phyloP scores from a whole-genome alignment of 2,329 filamentous ascomycete species.

The Talaromyces sp. region DNA sequence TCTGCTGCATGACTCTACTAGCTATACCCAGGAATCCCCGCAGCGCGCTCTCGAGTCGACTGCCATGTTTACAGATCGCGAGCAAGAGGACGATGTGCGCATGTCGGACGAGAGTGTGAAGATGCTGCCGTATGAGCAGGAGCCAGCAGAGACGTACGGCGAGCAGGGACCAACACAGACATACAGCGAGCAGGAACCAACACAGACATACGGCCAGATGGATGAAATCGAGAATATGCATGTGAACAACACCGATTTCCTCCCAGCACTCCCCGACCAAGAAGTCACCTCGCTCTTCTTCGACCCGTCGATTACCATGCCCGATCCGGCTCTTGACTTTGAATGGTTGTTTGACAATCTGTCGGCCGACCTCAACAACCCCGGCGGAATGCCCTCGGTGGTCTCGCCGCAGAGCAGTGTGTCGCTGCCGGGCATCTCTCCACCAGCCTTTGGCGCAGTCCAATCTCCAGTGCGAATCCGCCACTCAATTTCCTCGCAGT shows the following conservation, averaged over 20 bases:
- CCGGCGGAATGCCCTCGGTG: constrained; percentile 7
- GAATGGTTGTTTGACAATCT: constrained; percentile 22
- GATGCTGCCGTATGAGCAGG: constrained; percentile 1
- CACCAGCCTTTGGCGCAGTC: constrained; percentile 11
- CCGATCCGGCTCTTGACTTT: constrained; percentile 18
- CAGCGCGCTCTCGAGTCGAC: not conserved
- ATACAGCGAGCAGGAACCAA: not conserved
- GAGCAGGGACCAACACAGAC: not conserved
- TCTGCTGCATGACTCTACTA: not conserved
- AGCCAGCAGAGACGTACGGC: not conserved
- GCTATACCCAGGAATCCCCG: not conserved
- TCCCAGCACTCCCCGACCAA: constrained; percentile 8
- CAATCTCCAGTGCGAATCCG: constrained; percentile 14
- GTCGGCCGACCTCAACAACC: constrained; percentile 13
- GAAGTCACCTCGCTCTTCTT: constrained; percentile 18
- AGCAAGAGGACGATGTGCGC: constrained; percentile 8
- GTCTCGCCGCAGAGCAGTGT: constrained; percentile 12
- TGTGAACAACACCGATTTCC: constrained; percentile 1
- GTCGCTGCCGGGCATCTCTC: constrained; percentile 12
- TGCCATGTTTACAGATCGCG: constrained; percentile 12
- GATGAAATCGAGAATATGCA: not conserved
- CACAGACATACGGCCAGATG: not conserved
- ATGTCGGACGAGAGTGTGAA: constrained; percentile 6
- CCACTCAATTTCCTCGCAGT: constrained; percentile 10
- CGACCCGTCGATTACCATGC: constrained; percentile 17